Conservation (phyloP, 1,284 basidiomycete species). For the Microbotryomycetes sp. region DNA sequence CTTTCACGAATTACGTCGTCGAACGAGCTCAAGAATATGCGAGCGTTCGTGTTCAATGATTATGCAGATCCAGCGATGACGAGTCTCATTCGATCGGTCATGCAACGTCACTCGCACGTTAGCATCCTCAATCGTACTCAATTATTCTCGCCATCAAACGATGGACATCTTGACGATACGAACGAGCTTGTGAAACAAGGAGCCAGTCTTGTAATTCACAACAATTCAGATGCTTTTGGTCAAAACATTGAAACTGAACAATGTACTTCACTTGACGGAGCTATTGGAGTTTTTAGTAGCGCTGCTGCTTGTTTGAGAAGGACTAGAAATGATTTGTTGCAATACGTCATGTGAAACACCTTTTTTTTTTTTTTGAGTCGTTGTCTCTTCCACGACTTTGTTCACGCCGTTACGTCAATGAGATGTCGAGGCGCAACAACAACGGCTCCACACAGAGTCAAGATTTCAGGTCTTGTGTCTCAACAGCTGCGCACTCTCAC, state of each 20-base stretch:
- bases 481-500: too few relatives aligned
- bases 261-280: constrained; percentile 31
- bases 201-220: constrained; percentile 34
- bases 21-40: constrained; percentile 6
- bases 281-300: constrained; percentile 26
- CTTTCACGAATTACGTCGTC: constrained; percentile 3
- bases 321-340: constrained; percentile 10
- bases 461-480: too few relatives aligned
- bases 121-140: constrained; percentile 11
- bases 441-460: too few relatives aligned
- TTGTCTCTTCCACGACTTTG: too few relatives aligned
- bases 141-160: constrained; percentile 17
- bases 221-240: constrained; percentile 38
- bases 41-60: constrained; percentile 23
- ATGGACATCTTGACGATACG: constrained; percentile 1
- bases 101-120: constrained; percentile 7
- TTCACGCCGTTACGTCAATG: too few relatives aligned
- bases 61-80: constrained; percentile 10
- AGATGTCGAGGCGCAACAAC: too few relatives aligned
- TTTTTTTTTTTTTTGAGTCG: too few relatives aligned
- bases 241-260: constrained; percentile 37
- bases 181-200: neutral
- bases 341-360: too few relatives aligned
- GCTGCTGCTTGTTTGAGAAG: constrained; percentile 27
- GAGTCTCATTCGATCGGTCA: neutral